Base-by-base conservation (phyloP, 495 filamentous ascomycete species). In the Neurospora sp. region DNA sequence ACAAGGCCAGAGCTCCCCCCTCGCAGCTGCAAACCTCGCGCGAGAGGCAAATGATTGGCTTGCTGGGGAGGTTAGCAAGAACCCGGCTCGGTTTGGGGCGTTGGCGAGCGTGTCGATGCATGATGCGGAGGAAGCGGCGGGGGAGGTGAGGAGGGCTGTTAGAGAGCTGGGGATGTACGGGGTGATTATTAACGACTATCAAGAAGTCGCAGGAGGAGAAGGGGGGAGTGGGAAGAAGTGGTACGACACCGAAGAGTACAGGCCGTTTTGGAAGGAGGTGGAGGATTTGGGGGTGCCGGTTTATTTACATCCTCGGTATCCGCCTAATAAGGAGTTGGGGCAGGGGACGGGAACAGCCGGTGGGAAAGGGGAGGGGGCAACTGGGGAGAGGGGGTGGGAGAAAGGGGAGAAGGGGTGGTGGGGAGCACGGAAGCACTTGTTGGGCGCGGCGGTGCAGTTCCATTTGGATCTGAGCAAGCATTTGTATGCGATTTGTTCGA, bases 211-310 rank as follows among this genome's bases (percentile, higher is more conserved):
- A 35, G 31, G 0, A 35, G 0, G 31, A 35, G 31, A 35, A 0
- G 31, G 14, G 14, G 40, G 1, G 3, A 45, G 42, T 1, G 83
- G 83, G 31, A 87, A 86, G 80, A 84, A 87, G 75, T 90, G 87
- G 81, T 91, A 89, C 8, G 38, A 39, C 8, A 39, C 38, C 1
- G 1, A 2, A 9, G 38, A 39, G 38, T 39, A 39, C 8, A 9
- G 8, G 8, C 38, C 38, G 8, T 90, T 81, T 81, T 90, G 88
- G 89, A 71, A 81, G 39, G 83, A 83, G 0, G 82, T 85, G 39
- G 82, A 83, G 3, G 86, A 89, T 72, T 84, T 91, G n/a, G 85
- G 87, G 53, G 89, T 89, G 4, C 89, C 88, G 0, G 81, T 91
- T 6, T 91, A 91, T 75, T 80, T 91, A 8, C 89, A 91, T 76